A percentile compares a stretch with the other conserved stretches of the same genome.
These are phyloP conservation scores for Wallacemonas sp. DNA, from an alignment of 208 protist species.

Conservation along the genomic window DNA sequence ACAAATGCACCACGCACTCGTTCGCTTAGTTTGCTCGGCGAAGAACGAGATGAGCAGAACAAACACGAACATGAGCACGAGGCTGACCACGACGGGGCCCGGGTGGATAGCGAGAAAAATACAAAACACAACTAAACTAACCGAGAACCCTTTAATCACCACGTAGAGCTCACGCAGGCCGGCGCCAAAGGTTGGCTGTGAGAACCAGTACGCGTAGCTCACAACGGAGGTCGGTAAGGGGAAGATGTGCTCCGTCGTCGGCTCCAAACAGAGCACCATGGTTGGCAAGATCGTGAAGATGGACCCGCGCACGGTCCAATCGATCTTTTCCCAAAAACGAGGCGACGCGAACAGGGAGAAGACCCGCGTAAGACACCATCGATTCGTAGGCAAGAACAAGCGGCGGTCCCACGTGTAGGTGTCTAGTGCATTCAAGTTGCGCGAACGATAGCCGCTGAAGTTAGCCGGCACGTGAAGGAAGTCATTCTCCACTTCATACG, in stretches of 20 bases:
- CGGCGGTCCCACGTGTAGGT: constrained; percentile 83
- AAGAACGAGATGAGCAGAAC: constrained; percentile 64
- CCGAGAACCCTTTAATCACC: constrained; percentile 70
- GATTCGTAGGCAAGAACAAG: constrained; percentile 46
- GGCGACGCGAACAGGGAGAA: constrained; percentile 72
- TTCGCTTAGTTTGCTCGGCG: constrained; percentile 75
- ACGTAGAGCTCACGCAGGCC: constrained; percentile 72
- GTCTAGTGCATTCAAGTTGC: constrained; percentile 69
- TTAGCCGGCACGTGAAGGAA: constrained; percentile 17
- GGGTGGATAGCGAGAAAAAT: constrained; percentile 67
- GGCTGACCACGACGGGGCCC: constrained; percentile 50
- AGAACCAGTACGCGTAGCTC: constrained; percentile 85
- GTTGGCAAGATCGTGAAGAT: constrained; percentile 75
- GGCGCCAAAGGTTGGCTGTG: constrained; percentile 77
- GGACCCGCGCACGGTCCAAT: constrained; percentile 78
- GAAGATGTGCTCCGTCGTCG: constrained; percentile 62
- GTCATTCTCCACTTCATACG: neutral
- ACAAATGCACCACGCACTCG: constrained; percentile 62
- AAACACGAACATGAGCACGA: constrained; percentile 68
- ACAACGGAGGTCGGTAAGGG: constrained; percentile 67
- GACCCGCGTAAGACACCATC: constrained; percentile 39
- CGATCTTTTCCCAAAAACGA: constrained; percentile 84
- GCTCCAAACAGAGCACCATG: constrained; percentile 77
- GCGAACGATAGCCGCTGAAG: constrained; percentile 34
- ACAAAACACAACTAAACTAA: constrained; percentile 55